Conservation (phyloP, 2,329 filamentous ascomycete species). For the Diaporthe capsici region DNA sequence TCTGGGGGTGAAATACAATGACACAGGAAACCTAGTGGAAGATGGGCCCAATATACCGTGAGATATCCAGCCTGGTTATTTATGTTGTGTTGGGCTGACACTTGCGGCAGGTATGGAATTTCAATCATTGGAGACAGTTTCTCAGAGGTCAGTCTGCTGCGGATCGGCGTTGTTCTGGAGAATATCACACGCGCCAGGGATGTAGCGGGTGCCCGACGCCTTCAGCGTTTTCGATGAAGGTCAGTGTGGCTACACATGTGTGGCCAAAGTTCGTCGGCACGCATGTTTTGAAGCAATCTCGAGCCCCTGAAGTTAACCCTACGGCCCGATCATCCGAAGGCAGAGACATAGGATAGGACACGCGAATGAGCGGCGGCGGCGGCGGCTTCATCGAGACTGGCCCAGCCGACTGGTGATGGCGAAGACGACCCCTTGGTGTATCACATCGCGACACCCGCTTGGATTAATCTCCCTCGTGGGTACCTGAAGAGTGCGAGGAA, state of each 20-base stretch:
- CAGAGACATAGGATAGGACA: not conserved
- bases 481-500: not conserved
- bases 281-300: not conserved
- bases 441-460: slow-evolving; percentile 6
- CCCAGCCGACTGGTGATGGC: slow-evolving; percentile 7
- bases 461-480: slow-evolving; percentile 17
- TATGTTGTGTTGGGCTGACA: not conserved
- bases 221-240: not conserved
- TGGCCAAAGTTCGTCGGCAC: not conserved
- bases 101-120: not conserved
- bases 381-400: not conserved
- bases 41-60: slow-evolving; percentile 6
- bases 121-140: not conserved
- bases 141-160: slow-evolving; percentile 1
- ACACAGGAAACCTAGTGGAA: not conserved
- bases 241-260: not conserved
- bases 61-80: not conserved
- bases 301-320: not conserved
- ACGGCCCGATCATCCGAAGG: not conserved
- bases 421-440: not conserved
- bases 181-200: not conserved
- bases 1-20: slow-evolving; percentile 1
- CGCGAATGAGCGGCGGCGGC: not conserved
- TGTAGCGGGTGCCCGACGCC: not conserved
- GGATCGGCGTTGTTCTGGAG: slow-evolving; percentile 6